Base-by-base conservation (phyloP, 768 basidiomycete species). In the Boletus sp. region DNA sequence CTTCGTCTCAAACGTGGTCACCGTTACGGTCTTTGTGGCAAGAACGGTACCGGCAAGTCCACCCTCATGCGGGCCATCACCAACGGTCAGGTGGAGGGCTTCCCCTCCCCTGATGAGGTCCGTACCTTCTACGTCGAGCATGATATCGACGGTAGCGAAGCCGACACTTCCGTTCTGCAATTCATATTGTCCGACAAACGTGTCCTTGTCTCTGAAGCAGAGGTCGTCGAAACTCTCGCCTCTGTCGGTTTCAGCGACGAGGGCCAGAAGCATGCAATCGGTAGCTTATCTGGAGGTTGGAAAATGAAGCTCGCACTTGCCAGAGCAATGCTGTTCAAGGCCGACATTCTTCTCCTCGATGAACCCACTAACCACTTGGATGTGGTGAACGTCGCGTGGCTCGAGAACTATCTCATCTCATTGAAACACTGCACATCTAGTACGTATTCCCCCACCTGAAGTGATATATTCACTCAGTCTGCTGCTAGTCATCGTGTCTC, bases 91-190 rank as follows among this genome's bases (percentile, higher is more conserved):
- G 95, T 98, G 66, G 95, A 98, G 70, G 95, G 95, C 66, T 98
- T 98, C 89, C 95, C 95, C 12, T 95, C 94, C 18, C 92, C 94
- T 54, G 92, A 95, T 52, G 89, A 94, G 71, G 95, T 98, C 72
- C 93, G 95, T 73, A 98, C 95, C 60, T 98, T 96, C 87, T 98
- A 97, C 77, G 95, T 98, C 72, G 95, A 96, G 82, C 95, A 98
- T 82, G 95, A 98, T 73, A 97, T 98, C 63, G 95, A 98, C 68
- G 95, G 95, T 48, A 89, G 85, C 71, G 95, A 97, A 75, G 95
- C 84, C 59, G 90, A 92, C 15, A 97, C 89, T 52, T 87, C 93
- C 44, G 90, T 97, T 57, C 82, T 94, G 56, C 77, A 91, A 73
- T 97, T 94, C 79, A 94, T 97, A 63, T 69, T 92, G 60, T 70